These are phyloP conservation scores for Rosa hybrid DNA, from an alignment of 331 rosid genomes.

Conservation along the genomic window DNA sequence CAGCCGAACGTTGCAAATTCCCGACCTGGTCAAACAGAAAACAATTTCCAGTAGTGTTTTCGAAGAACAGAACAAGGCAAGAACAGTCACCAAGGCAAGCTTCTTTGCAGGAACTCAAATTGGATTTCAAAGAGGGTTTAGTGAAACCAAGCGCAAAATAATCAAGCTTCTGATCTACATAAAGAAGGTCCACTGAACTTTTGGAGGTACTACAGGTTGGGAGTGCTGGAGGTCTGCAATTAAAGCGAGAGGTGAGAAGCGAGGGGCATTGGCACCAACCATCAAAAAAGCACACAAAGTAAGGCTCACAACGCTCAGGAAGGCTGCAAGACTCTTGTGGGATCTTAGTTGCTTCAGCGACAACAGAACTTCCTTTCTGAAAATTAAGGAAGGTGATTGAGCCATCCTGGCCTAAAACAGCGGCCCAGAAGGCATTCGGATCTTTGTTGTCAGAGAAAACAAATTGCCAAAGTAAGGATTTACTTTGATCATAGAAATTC, in stretches of 20 bases:
- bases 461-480: conserved; percentile 36
- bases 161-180: conserved; percentile 26
- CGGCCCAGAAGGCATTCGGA: conserved; percentile 28
- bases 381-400: conserved; percentile 25
- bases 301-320: conserved; percentile 34
- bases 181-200: conserved; percentile 28
- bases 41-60: conserved; percentile 27
- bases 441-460: conserved; percentile 21
- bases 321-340: conserved; percentile 31
- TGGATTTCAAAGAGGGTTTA: conserved; percentile 33
- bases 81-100: conserved; percentile 35
- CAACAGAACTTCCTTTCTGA: conserved; percentile 24
- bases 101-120: conserved; percentile 36
- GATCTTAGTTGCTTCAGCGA: conserved; percentile 29
- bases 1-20: conserved; percentile 25
- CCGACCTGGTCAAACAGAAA: conserved; percentile 35
- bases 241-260: conserved; percentile 17
- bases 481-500: conserved; percentile 26
- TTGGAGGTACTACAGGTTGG: conserved; percentile 25
- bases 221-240: conserved; percentile 31
- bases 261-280: conserved; percentile 35
- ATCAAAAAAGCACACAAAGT: conserved; percentile 30
- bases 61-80: conserved; percentile 34
- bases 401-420: conserved; percentile 29
- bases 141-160: conserved; percentile 38